Evolutionary conservation across 169 alveolate species (phyloP).

Genomic region (Plasmodium inui): DNA sequence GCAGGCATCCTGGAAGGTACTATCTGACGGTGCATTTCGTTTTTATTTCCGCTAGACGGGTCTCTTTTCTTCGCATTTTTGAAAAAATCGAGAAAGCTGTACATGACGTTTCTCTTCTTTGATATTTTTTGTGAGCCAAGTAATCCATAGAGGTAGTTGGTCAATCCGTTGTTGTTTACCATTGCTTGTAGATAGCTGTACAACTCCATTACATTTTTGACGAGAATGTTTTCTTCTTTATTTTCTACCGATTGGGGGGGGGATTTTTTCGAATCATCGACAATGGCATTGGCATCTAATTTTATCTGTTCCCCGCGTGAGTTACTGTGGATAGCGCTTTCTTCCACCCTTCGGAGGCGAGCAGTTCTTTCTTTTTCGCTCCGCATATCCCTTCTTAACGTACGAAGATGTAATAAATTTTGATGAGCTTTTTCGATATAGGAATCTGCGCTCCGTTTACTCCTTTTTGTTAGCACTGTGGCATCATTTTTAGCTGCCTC

Average conservation of each 20-base stretch:
- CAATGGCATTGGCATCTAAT: background rate
- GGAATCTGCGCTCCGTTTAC: background rate
- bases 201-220: constrained; percentile 6
- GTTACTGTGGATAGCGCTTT: background rate
- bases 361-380: background rate
- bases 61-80: constrained; percentile 16
- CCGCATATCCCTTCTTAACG: background rate
- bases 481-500: background rate
- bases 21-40: background rate
- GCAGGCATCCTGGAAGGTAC: background rate
- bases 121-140: background rate
- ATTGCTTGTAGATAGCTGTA: constrained; percentile 23
- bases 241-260: background rate
- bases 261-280: background rate
- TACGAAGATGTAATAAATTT: background rate
- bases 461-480: background rate
- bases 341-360: background rate
- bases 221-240: background rate
- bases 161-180: background rate
- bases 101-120: background rate
- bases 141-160: background rate
- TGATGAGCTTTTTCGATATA: background rate
- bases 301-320: background rate
- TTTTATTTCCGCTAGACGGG: background rate
- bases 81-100: constrained; percentile 32